Base-by-base conservation (phyloP, 2,329 filamentous ascomycete genomes). In the Curvularia verruculosa region DNA sequence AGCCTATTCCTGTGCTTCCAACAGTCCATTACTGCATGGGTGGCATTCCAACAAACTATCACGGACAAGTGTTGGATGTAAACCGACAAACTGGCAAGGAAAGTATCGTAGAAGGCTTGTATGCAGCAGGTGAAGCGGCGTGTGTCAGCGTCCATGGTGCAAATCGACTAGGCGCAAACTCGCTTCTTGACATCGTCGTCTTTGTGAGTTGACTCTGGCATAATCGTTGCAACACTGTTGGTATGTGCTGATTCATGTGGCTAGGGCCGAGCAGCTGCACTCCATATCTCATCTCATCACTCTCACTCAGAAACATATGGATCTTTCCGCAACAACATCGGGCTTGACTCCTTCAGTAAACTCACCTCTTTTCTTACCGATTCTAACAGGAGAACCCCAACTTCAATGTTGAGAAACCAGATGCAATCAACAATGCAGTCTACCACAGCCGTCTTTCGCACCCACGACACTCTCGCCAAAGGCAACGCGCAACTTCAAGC, bases 21-120 rank as follows among this genome's bases (percentile, higher is more conserved):
- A 83, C 81, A 1, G 81, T 83, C 3, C 81, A 83, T 61, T 83
- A 82, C 60, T 81, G 79, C 59, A 83, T 82, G 81, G 80, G 80
- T 19, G 80, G 80, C 23, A 79, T 82, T 12, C 80, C 80, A 7
- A 83, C 80, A 2, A 82, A 82, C 48, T 82, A 77, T 59, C 79
- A 79, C 40, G 80, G 80, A 18, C 77, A 82, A 56, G 80, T 82
- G 9, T 63, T 83, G 3, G 73, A 77, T 46, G 71, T 82, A 2
- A 49, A 56, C 9, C 36, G 10, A 3, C 60, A 56, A 13, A 34
- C 65, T 23, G 71, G 75, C 0, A 76, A 72, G 8, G 80, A 82
- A 37, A 73, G 71, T 29, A 63, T 77, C 8, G 80, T 83, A 1
- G 71, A 78, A 37, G 81, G 80, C 0, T 65, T 82, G 10, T 83